phyloP scores from a whole-genome alignment of 176 grass and related monocot species.

The Phoenix roebelenii region DNA sequence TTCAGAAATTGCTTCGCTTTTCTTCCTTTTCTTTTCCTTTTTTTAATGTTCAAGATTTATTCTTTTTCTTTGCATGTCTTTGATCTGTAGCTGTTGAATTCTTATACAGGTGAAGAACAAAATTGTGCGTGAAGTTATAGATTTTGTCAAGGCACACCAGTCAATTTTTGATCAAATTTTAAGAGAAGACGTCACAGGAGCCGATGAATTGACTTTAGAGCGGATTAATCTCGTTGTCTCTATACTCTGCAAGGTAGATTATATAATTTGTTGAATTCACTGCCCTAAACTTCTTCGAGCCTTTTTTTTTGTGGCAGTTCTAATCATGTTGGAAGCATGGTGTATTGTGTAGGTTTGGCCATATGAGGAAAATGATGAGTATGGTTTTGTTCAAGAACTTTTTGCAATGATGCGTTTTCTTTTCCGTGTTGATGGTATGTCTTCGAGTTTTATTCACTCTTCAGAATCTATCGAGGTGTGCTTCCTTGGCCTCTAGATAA shows the following conservation, averaged over 20 bases:
- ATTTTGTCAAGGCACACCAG: conserved; percentile 76
- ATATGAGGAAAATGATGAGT: conserved; percentile 85
- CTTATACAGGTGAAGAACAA: conserved; percentile 84
- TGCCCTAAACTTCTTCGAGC: too few species aligned
- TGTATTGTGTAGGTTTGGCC: conserved; percentile 64
- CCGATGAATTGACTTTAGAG: conserved; percentile 60
- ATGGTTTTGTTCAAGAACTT: conserved; percentile 68
- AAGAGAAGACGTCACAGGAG: conserved; percentile 55
- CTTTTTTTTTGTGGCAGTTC: too few species aligned
- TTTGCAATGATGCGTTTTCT: conserved; percentile 65
- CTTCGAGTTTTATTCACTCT: conserved; percentile 51
- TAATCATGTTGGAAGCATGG: not conserved
- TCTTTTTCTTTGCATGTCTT: too few species aligned
- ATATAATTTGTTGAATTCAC: not conserved
- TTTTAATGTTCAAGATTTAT: too few species aligned
- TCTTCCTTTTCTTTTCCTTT: too few species aligned
- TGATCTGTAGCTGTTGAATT: too few species aligned
- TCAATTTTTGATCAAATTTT: conserved; percentile 60
- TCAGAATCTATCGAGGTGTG: conserved; percentile 69
- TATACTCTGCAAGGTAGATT: conserved; percentile 81
- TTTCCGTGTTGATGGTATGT: conserved; percentile 48
- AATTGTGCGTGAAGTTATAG: conserved; percentile 82
- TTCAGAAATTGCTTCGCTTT: too few species aligned
- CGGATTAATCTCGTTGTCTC: conserved; percentile 68
- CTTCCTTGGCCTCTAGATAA: not conserved